phyloP scores from a whole-genome alignment of 768 basidiomycete genomes.

The Leccinum rimulosum region DNA sequence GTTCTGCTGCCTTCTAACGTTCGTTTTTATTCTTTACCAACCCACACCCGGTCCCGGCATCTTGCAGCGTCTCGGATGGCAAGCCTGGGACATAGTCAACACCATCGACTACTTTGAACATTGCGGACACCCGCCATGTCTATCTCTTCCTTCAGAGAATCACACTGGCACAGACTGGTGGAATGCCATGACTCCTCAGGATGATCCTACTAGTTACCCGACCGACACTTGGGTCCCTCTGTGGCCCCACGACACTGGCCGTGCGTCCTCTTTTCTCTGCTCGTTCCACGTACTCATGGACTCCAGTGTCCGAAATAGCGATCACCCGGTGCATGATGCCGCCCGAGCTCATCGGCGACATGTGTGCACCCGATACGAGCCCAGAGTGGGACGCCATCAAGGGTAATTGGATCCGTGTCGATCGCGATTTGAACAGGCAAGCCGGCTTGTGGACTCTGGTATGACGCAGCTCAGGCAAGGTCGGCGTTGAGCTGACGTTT shows the following conservation, averaged over 20 bases:
- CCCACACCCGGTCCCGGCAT: conserved; percentile 70
- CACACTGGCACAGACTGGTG: conserved; percentile 15
- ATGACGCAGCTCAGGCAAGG: conserved; percentile 16
- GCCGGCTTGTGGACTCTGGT: conserved; percentile 61
- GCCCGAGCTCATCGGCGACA: conserved; percentile 49
- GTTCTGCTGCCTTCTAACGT: conserved; percentile 72
- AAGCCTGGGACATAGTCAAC: conserved; percentile 73
- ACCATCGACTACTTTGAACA: conserved; percentile 17
- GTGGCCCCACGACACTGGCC: conserved; percentile 28
- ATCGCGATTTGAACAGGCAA: conserved; percentile 73
- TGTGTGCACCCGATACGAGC: conserved; percentile 71
- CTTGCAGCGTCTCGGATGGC: conserved; percentile 80
- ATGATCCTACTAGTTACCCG: conserved; percentile 72
- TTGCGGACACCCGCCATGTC: not conserved
- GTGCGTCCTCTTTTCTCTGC: conserved; percentile 11
- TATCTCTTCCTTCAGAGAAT: not conserved
- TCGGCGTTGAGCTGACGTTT: conserved; percentile 2
- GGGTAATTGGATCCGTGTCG: conserved; percentile 89
- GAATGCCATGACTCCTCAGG: conserved; percentile 15
- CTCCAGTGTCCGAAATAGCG: conserved; percentile 78
- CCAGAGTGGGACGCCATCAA: conserved; percentile 70
- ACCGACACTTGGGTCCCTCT: conserved; percentile 46
- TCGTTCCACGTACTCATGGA: not conserved
- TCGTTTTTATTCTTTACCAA: conserved; percentile 79
- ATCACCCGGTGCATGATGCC: conserved; percentile 66